These are phyloP conservation scores for Ascoidea asiatica DNA, from an alignment of 805 yeast genomes.

Conservation along the genomic window DNA sequence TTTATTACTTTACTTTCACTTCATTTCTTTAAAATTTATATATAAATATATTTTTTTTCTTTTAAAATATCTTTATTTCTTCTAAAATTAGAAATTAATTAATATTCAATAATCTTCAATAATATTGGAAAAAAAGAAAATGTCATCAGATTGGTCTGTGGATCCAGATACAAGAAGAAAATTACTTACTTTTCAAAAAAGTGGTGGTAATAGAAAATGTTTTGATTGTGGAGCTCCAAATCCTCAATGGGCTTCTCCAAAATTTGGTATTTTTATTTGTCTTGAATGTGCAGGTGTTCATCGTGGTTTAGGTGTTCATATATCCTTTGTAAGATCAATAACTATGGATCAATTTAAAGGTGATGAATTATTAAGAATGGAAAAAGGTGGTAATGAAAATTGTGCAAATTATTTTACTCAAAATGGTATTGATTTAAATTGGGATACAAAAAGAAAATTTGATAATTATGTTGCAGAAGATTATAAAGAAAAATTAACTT, in stretches of 20 bases:
- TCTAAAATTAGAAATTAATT: too few relatives aligned
- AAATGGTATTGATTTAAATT: slow-evolving; percentile 54
- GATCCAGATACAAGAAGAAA: slow-evolving; percentile 88
- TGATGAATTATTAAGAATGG: slow-evolving; percentile 85
- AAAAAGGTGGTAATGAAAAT: slow-evolving; percentile 79
- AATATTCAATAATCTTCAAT: too few relatives aligned
- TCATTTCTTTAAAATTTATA: too few relatives aligned
- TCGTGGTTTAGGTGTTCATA: slow-evolving; percentile 91
- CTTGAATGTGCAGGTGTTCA: slow-evolving; percentile 97
- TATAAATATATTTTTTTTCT: too few relatives aligned
- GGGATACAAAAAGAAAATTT: slow-evolving; percentile 65
- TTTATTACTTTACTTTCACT: too few relatives aligned
- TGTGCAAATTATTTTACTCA: slow-evolving; percentile 54
- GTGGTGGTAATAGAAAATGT: slow-evolving; percentile 75
- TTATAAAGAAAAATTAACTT: slow-evolving; percentile 70
- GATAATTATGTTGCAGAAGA: slow-evolving; percentile 90
- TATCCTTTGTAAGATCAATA: slow-evolving; percentile 90
- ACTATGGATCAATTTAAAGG: slow-evolving; percentile 98
- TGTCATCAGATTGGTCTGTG: slow-evolving; percentile 67
- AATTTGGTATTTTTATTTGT: slow-evolving; percentile 94
- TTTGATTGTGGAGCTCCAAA: slow-evolving; percentile 91
- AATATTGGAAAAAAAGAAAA: too few relatives aligned
- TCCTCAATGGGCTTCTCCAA: slow-evolving; percentile 99
- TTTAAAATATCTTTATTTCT: too few relatives aligned
- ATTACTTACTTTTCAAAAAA: slow-evolving; percentile 62